Conservation (phyloP, 306 rosid species). For the Lathyrus oleraceus region DNA sequence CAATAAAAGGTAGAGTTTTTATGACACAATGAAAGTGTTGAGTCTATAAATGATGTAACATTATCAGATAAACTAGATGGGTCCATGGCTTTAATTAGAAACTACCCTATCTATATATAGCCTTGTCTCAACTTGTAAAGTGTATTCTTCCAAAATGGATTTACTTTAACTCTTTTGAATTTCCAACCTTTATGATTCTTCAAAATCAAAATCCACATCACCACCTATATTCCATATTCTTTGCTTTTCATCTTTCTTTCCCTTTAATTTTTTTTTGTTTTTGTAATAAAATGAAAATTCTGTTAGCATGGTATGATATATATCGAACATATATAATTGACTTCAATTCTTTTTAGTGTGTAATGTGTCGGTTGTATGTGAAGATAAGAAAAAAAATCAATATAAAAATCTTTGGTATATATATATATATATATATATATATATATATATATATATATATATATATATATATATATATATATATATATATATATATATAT, state of each 20-base stretch:
- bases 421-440: too few species aligned
- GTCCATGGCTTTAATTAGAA: neutral
- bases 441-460: too few species aligned
- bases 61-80: neutral
- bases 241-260: slow-evolving; percentile 20
- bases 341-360: slow-evolving; percentile 14
- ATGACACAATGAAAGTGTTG: neutral
- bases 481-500: too few species aligned
- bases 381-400: neutral
- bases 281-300: slow-evolving; percentile 14
- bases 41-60: neutral
- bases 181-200: slow-evolving; percentile 15
- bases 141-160: slow-evolving; percentile 26
- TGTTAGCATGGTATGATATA: neutral
- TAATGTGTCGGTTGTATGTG: slow-evolving; percentile 6
- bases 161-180: slow-evolving; percentile 16
- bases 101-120: neutral
- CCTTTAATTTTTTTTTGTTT: neutral
- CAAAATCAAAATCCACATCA: slow-evolving; percentile 9
- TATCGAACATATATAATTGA: slow-evolving; percentile 6
- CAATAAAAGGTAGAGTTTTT: neutral
- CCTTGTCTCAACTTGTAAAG: slow-evolving; percentile 8
- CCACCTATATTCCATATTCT: neutral
- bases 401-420: neutral
- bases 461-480: too few species aligned